phyloP scores from a whole-genome alignment of 2,329 filamentous ascomycete species.

The Colletotrichum echinochloae region DNA sequence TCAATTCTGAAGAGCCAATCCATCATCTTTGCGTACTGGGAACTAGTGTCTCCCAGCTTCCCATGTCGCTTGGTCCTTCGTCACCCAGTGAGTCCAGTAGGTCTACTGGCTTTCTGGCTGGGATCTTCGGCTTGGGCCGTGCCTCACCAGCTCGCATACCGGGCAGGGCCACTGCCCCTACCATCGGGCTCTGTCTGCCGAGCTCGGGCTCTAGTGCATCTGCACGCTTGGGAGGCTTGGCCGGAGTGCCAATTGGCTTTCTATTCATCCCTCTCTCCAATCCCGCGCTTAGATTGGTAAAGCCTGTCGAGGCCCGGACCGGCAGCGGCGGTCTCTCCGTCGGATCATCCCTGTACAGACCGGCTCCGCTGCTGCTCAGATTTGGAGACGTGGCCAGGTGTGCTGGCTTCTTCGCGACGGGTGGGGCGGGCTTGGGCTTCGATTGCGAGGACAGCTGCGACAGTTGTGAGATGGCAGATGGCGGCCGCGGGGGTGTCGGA shows the following conservation, averaged over 20 bases:
- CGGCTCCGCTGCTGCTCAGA: slow-evolving; percentile 38
- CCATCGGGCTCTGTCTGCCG: slow-evolving; percentile 35
- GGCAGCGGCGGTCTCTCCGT: slow-evolving; percentile 43
- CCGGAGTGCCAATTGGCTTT: slow-evolving; percentile 30
- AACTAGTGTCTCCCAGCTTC: slow-evolving; percentile 68
- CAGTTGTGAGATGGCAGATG: slow-evolving; percentile 51
- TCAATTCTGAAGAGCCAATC: background rate
- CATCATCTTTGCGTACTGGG: slow-evolving; percentile 50
- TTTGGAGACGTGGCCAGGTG: slow-evolving; percentile 58
- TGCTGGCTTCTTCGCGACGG: slow-evolving; percentile 73
- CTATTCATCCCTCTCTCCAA: slow-evolving; percentile 13
- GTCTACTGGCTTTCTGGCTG: slow-evolving; percentile 47
- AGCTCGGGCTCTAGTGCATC: slow-evolving; percentile 21
- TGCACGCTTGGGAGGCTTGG: slow-evolving; percentile 25
- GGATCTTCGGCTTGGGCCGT: slow-evolving; percentile 35
- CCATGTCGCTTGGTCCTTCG: slow-evolving; percentile 56
- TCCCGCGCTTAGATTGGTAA: slow-evolving; percentile 14
- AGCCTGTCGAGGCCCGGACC: slow-evolving; percentile 36
- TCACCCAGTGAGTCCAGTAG: slow-evolving; percentile 63
- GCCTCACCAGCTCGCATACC: slow-evolving; percentile 36
- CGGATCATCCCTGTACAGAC: slow-evolving; percentile 40
- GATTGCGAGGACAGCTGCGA: slow-evolving; percentile 49
- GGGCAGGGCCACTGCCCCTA: slow-evolving; percentile 35
- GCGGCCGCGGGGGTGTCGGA: slow-evolving; percentile 48
- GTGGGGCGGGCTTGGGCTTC: slow-evolving; percentile 60